Evolutionary conservation across 306 rosid genomes (phyloP), one percentile per base, ranked within the genome.

Genomic region (Dicorynia guianensis): DNA sequence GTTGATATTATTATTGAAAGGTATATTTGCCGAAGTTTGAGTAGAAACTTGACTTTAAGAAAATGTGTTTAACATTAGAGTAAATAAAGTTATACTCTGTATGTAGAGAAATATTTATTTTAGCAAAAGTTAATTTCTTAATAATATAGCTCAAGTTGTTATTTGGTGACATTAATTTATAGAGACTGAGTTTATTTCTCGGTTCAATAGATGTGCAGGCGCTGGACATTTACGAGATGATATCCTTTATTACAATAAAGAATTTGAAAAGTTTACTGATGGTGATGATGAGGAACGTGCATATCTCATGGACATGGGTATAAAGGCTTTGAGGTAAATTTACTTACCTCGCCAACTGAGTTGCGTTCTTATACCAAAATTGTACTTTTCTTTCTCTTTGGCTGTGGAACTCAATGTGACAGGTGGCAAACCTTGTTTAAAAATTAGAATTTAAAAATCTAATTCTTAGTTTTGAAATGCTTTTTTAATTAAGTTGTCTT

Each of bases 211-310:
- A 84, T 93, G 96, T 81, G 93, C 87, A 56, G 96, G 98, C 0
- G 95, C 96, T 44, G 96, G 96, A 77, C 88, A 93, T 83, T 74
- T 93, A n/a, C 87, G 91, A 72, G 96, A 90, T 74, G 96, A 93
- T 68, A 90, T 93, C 77, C 89, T 87, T 60, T 63, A 87, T 79
- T 90, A 90, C 81, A 80, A 81, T 43, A 86, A 79, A 85, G 89
- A 90, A 83, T 87, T 90, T 63, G 79, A 81, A 73, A 89, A 89
- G 83, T 81, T 74, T 61, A 66, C 83, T 3, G 89, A 79, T 15
- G 82, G 40, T 74, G 96, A 93, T 53, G 96, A 90, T 44, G 98
- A 93, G 83, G 86, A 84, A 48, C 85, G 80, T 42, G 93, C 90
- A 7, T 74, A 83, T 83, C 83, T 89, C 55, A 74, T 80, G 91